Conservation (phyloP, 108 stramenopile species). For the Discostella stelligeroides region DNA sequence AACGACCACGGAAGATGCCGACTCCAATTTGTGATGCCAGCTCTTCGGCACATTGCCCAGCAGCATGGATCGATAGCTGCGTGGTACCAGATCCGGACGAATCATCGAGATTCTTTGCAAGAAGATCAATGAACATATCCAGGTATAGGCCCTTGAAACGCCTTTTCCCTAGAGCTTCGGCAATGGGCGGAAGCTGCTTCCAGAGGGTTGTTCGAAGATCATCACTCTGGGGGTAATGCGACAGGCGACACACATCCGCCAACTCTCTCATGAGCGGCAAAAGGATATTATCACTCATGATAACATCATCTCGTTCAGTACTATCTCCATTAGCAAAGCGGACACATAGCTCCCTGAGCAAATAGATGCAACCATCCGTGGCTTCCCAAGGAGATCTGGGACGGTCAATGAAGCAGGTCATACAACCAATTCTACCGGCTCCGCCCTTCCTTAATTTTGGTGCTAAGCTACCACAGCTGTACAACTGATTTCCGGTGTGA, state of each 20-base stretch:
- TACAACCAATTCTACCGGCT: constrained; percentile 90
- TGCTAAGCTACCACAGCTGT: constrained; percentile 92
- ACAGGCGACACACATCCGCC: constrained; percentile 79
- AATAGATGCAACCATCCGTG: constrained; percentile 93
- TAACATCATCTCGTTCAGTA: constrained; percentile 40
- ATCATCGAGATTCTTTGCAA: constrained; percentile 74
- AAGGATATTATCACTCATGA: constrained; percentile 56
- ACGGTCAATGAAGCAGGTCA: constrained; percentile 79
- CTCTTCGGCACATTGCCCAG: constrained; percentile 81
- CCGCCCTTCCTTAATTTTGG: constrained; percentile 93
- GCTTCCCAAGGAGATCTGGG: constrained; percentile 94
- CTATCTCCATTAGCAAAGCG: constrained; percentile 52
- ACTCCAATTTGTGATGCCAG: constrained; percentile 72
- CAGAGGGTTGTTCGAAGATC: constrained; percentile 82
- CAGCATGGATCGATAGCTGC: constrained; percentile 82
- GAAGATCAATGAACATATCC: constrained; percentile 76
- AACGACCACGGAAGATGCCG: constrained; percentile 74
- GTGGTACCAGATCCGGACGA: constrained; percentile 55
- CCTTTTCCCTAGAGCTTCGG: constrained; percentile 72
- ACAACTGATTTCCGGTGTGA: constrained; percentile 86
- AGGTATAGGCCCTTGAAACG: constrained; percentile 82
- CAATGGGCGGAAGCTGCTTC: constrained; percentile 80
- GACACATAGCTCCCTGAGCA: constrained; percentile 75
- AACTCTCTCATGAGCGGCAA: constrained; percentile 70
- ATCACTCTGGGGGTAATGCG: constrained; percentile 84